Conservation (phyloP, 495 filamentous ascomycete genomes). For the Terfezia boudieri region DNA sequence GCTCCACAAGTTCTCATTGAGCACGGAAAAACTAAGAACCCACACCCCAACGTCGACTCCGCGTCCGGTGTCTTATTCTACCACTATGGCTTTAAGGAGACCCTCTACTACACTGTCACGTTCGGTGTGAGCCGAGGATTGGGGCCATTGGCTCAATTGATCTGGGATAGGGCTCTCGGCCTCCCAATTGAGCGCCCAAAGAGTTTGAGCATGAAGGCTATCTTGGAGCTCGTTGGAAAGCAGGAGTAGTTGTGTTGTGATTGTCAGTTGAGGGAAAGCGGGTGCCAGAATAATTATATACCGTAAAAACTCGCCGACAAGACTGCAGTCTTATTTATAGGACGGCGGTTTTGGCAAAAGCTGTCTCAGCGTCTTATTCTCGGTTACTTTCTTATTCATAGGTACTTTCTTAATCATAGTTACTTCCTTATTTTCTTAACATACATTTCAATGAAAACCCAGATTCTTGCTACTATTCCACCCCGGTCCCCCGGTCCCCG, state of each 20-base stretch:
- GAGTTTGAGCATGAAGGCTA: constrained; percentile 74
- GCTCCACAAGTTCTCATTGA: constrained; percentile 72
- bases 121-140: constrained; percentile 86
- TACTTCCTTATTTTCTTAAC: too few relatives aligned
- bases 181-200: constrained; percentile 97
- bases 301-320: too few relatives aligned
- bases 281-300: too few relatives aligned
- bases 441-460: too few relatives aligned
- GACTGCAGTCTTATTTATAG: too few relatives aligned
- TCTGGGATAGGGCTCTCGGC: constrained; percentile 88
- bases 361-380: too few relatives aligned
- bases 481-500: too few relatives aligned
- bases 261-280: not conserved
- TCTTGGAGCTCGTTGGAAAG: constrained; percentile 31
- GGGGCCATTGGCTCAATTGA: constrained; percentile 76
- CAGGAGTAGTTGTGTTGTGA: not conserved
- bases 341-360: too few relatives aligned
- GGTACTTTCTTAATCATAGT: too few relatives aligned
- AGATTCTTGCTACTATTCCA: too few relatives aligned
- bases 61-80: constrained; percentile 85
- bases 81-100: constrained; percentile 91
- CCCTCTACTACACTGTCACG: constrained; percentile 90
- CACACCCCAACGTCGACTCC: constrained; percentile 87
- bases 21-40: constrained; percentile 99
- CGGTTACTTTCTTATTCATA: too few relatives aligned